These are phyloP conservation scores for Luffa aegyptiaca DNA, from an alignment of 306 rosid species.

Conservation along the genomic window DNA sequence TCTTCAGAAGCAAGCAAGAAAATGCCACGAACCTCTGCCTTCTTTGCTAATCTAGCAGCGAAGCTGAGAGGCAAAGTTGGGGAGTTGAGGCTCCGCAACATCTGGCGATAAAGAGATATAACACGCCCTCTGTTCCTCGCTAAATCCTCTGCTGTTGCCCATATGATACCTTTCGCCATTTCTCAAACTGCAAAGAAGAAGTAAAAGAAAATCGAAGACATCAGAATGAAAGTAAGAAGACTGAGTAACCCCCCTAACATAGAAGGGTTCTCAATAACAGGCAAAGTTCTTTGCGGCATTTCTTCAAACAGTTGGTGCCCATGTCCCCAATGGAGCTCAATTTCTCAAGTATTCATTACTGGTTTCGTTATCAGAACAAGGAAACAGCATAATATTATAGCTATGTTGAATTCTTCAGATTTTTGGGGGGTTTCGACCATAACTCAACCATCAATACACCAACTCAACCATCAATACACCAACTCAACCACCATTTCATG, in stretches of 20 bases:
- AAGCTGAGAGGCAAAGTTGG: conserved; percentile 48
- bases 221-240: not conserved
- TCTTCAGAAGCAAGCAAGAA: conserved; percentile 78
- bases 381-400: not conserved
- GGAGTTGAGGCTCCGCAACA: conserved; percentile 64
- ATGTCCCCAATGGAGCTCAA: not conserved
- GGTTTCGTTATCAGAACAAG: not conserved
- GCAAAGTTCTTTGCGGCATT: not conserved
- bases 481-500: not conserved
- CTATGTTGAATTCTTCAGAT: not conserved
- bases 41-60: conserved; percentile 62
- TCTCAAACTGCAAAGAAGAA: not conserved
- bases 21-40: conserved; percentile 48
- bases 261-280: not conserved
- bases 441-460: not conserved
- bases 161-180: conserved; percentile 57
- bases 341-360: not conserved
- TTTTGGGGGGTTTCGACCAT: not conserved
- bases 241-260: not conserved
- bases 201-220: not conserved
- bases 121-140: conserved; percentile 45
- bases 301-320: not conserved
- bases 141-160: conserved; percentile 87
- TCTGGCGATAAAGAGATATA: conserved; percentile 58
- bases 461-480: not conserved